A percentile compares a stretch with the other conserved stretches of the same genome.
Evolutionary conservation across 1,284 basidiomycete genomes (phyloP).

Genomic region (Rhodotorula mucilaginosa): DNA sequence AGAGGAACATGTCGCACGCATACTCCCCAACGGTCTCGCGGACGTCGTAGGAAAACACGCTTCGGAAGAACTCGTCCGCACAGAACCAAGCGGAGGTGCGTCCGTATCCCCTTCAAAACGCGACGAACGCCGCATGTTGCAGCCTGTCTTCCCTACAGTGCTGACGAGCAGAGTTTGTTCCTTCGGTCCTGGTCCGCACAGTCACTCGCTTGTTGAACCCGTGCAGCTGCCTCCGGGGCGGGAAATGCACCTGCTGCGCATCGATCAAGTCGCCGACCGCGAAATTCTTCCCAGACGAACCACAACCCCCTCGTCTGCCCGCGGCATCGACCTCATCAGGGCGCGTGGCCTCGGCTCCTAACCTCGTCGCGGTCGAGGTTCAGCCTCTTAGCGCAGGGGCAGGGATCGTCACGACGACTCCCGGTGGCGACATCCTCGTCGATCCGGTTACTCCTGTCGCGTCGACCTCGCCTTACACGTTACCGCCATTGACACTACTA

Average conservation of each 20-base stretch:
- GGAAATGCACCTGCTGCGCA: constrained; percentile 34
- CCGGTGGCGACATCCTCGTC: not conserved
- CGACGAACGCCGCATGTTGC: not conserved
- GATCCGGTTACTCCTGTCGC: not conserved
- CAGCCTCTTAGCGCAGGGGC: too few relatives aligned
- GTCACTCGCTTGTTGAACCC: constrained; percentile 34
- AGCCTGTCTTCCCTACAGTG: too few relatives aligned
- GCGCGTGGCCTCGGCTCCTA: not conserved
- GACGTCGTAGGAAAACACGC: constrained; percentile 8
- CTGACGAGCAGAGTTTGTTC: too few relatives aligned
- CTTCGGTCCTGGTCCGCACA: not conserved
- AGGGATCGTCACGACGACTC: too few relatives aligned
- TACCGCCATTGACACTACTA: not conserved
- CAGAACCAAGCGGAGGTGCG: constrained; percentile 20
- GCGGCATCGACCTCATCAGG: constrained; percentile 1
- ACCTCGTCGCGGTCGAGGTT: too few relatives aligned
- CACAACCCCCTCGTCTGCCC: not conserved
- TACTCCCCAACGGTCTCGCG: constrained; percentile 32
- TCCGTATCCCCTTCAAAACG: not conserved
- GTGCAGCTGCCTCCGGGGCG: constrained; percentile 35
- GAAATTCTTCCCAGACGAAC: constrained; percentile 2
- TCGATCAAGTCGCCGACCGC: constrained; percentile 8
- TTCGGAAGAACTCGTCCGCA: not conserved
- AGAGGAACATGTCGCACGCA: constrained; percentile 11
- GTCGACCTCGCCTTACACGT: not conserved